Conservation (phyloP, 768 basidiomycete genomes). For the Boletus vinaceobasis region DNA sequence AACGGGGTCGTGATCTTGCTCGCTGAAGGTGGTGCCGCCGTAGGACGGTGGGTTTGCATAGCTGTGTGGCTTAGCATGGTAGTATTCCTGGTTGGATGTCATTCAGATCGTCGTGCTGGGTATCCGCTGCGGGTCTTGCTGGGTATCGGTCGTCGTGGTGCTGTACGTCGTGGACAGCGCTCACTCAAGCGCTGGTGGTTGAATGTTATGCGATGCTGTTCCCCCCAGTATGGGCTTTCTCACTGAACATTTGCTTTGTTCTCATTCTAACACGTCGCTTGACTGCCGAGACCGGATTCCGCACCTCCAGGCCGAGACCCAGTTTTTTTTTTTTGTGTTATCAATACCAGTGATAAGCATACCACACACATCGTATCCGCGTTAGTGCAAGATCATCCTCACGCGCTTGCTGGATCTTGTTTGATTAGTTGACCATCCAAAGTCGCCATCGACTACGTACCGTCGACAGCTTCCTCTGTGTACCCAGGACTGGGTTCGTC, state of each 20-base stretch:
- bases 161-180: not conserved
- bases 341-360: not conserved
- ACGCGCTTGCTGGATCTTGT: not conserved
- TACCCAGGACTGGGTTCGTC: not conserved
- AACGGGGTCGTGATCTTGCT: constrained; percentile 32
- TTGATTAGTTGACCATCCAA: not conserved
- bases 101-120: constrained; percentile 17
- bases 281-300: not conserved
- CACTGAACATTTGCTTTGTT: not conserved
- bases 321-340: not conserved
- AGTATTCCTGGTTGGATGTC: constrained; percentile 27
- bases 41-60: constrained; percentile 15
- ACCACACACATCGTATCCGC: not conserved
- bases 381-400: not conserved
- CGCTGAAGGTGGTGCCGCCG: not conserved
- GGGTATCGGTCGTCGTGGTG: constrained; percentile 16
- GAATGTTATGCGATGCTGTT: constrained; percentile 1
- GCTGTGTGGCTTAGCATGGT: constrained; percentile 10
- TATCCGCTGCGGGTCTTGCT: constrained; percentile 8
- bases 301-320: not conserved
- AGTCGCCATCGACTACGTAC: not conserved
- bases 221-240: not conserved
- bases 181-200: constrained; percentile 5
- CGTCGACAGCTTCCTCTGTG: not conserved
- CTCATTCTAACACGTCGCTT: constrained; percentile 5